A percentile compares a stretch with the other conserved stretches of the same genome.
phyloP scores from a whole-genome alignment of 495 filamentous ascomycete species.

The Copromyces sp. region DNA sequence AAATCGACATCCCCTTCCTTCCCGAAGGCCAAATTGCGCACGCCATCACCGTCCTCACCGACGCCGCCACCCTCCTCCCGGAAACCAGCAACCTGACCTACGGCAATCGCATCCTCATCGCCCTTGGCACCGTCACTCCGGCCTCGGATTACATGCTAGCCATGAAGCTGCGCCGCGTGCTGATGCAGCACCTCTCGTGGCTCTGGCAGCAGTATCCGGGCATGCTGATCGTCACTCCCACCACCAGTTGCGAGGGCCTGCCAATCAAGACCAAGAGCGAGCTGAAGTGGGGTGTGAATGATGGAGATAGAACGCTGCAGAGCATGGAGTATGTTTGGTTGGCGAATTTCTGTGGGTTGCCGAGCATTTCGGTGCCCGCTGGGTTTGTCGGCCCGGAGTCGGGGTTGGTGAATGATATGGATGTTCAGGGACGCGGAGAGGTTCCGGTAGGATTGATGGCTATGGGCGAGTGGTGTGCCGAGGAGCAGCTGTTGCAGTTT shows the following conservation, averaged over 20 bases:
- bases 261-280: constrained; percentile 40
- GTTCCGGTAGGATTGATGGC: constrained; percentile 76
- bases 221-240: constrained; percentile 66
- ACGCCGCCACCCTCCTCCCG: constrained; percentile 42
- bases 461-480: constrained; percentile 70
- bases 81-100: constrained; percentile 41
- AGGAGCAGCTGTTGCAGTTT: constrained; percentile 61
- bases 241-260: constrained; percentile 64
- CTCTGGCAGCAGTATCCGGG: constrained; percentile 63
- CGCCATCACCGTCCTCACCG: constrained; percentile 66
- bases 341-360: constrained; percentile 72
- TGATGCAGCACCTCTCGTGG: constrained; percentile 69
- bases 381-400: constrained; percentile 43
- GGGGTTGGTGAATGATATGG: constrained; percentile 16
- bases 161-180: constrained; percentile 60
- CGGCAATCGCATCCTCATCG: constrained; percentile 61
- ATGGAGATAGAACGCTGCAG: constrained; percentile 57
- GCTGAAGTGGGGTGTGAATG: constrained; percentile 55
- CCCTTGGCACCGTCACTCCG: constrained; percentile 51
- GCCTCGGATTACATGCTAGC: constrained; percentile 62
- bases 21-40: constrained; percentile 68
- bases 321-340: constrained; percentile 83
- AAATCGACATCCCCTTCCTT: constrained; percentile 64
- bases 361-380: constrained; percentile 57
- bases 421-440: constrained; percentile 28